Base-by-base conservation (phyloP, 2,329 filamentous ascomycete genomes). In the Pseudogymnoascus sp. region DNA sequence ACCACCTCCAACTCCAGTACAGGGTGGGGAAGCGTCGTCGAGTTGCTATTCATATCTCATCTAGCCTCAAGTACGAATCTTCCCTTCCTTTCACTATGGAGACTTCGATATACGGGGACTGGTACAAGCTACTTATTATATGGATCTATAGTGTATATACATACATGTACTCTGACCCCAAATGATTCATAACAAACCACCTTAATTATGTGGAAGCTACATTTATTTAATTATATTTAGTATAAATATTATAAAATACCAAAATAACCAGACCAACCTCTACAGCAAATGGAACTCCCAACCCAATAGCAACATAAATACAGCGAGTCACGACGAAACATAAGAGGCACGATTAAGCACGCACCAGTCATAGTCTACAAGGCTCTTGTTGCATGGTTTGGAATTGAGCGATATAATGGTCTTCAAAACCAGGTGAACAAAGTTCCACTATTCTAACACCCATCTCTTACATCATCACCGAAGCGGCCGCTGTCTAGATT, bases 401-500 rank as follows among this genome's bases (percentile, higher is more conserved):
- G 21, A 26, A 33, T 13, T 8, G 47, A 54, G 47, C n/a, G 10
- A 54, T 54, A 33, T 54, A 21, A 33, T 33, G 29, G 47, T 17
- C 44, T 6, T 33, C 47, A 54, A 54, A 37, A 54, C 33, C 47
- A n/a, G 17, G 29, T 9, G 3, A 33, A 21, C 47, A 54, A 33
- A 33, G 26, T 33, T 33, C 29, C 29, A 54, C n/a, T 54, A 54
- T 54, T 54, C 47, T 54, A 54, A 54, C 47, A 54, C 33, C 47
- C 47, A 54, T 54, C 33, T 54, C 9, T 54, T 54, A 54, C 47
- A 54, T 21, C 47, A 33, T 54, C 47, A 5, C 6, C 17, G 47
- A 21, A 54, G 47, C 47, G 17, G 47, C 44, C 47, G n/a, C 44
- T 33, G 29, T 54, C 47, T 54, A 54, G 26, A 54, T 54, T 54